Conservation (phyloP, 2,329 filamentous ascomycete species). For the Lachnellula cervina region DNA sequence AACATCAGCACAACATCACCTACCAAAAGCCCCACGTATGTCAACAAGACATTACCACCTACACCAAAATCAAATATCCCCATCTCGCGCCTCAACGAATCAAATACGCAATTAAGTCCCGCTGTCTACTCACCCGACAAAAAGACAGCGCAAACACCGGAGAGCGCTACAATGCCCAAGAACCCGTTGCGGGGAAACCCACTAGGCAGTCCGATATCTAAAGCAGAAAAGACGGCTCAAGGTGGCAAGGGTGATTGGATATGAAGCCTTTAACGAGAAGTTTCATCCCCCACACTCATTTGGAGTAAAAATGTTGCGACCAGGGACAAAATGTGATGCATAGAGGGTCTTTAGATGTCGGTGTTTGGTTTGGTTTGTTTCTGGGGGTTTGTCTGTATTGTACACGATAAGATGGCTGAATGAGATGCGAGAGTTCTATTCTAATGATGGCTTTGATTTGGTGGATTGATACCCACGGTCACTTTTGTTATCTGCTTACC, state of each 20-base stretch:
- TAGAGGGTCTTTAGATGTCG: not conserved
- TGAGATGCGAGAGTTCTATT: conserved; percentile 2
- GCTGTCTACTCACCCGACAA: conserved; percentile 40
- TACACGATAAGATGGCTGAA: not conserved
- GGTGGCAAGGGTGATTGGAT: conserved; percentile 7
- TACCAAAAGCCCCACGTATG: not conserved
- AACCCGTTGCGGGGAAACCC: conserved; percentile 7
- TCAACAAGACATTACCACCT: conserved; percentile 11
- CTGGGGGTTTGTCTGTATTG: not conserved
- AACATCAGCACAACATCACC: not conserved
- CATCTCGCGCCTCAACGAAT: not conserved
- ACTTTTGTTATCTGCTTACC: not conserved
- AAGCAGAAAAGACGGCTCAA: not conserved
- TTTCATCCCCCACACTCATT: not conserved
- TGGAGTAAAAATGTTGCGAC: not conserved
- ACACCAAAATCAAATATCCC: conserved; percentile 25
- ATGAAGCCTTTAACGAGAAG: not conserved
- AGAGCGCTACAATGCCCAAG: not conserved
- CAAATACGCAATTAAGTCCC: conserved; percentile 37
- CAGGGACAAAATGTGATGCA: not conserved
- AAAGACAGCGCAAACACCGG: not conserved
- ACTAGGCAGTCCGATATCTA: not conserved
- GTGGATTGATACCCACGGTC: not conserved
- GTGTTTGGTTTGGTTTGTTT: not conserved
- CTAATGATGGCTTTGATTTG: conserved; percentile 11